phyloP scores from a whole-genome alignment of 805 yeast genomes.

The Wickerhamiella parazyma region DNA sequence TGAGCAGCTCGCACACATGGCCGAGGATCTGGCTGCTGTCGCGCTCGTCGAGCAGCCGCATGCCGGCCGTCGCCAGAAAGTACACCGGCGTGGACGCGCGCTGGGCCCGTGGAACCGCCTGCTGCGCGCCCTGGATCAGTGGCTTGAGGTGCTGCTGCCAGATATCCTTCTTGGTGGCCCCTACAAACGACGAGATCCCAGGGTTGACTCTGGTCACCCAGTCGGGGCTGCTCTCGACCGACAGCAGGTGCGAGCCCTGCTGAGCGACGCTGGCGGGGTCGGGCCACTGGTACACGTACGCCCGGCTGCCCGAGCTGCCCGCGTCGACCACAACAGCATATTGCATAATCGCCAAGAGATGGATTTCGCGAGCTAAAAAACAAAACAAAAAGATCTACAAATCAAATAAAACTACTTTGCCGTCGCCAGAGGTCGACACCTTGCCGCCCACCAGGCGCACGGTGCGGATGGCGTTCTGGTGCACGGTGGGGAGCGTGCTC shows the following conservation, averaged over 20 bases:
- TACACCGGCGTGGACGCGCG: slow-evolving; percentile 67
- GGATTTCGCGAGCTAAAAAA: no score
- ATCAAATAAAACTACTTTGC: slow-evolving; percentile 70
- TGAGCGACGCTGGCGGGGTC: slow-evolving; percentile 32
- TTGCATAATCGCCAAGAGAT: slow-evolving; percentile 12
- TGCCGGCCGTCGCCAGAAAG: slow-evolving; percentile 93
- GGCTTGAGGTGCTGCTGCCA: slow-evolving; percentile 61
- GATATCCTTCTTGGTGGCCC: slow-evolving; percentile 35
- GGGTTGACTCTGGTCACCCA: slow-evolving; percentile 71
- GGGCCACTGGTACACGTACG: slow-evolving; percentile 72
- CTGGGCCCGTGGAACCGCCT: slow-evolving; percentile 49
- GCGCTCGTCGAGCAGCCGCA: slow-evolving; percentile 57
- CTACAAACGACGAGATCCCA: slow-evolving; percentile 63
- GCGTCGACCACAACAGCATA: slow-evolving; percentile 90
- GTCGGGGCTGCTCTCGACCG: slow-evolving; percentile 47
- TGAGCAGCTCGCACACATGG: slow-evolving; percentile 46
- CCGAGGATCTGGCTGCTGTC: slow-evolving; percentile 41
- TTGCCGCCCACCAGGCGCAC: slow-evolving; percentile 48
- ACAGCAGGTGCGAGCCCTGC: slow-evolving; percentile 41
- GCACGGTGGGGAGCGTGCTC: slow-evolving; percentile 53
- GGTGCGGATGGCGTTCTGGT: slow-evolving; percentile 75
- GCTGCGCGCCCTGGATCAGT: slow-evolving; percentile 54
- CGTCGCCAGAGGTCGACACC: slow-evolving; percentile 77
- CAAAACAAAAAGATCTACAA: no score
- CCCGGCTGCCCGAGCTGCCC: slow-evolving; percentile 89